These are phyloP conservation scores for Ustilago lituana DNA, from an alignment of 1,284 basidiomycete genomes.

Conservation along the genomic window DNA sequence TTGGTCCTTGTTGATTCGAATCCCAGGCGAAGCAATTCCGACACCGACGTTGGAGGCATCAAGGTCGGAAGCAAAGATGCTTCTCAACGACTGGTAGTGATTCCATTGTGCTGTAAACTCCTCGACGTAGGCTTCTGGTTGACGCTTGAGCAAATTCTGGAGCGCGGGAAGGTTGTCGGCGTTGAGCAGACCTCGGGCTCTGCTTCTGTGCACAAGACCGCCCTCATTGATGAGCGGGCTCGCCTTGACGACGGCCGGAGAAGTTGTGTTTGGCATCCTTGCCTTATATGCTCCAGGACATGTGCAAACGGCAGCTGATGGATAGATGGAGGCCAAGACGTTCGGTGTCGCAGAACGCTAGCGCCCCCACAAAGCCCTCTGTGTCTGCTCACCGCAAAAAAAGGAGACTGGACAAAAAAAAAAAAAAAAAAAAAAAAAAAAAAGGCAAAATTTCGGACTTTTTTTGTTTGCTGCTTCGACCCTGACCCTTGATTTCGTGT, in stretches of 20 bases:
- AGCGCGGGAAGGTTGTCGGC: slow-evolving; percentile 74
- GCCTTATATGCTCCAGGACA: not conserved
- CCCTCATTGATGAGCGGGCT: slow-evolving; percentile 56
- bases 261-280: slow-evolving; percentile 33
- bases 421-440: not conserved
- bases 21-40: slow-evolving; percentile 18
- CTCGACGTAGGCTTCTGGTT: slow-evolving; percentile 88
- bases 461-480: slow-evolving; percentile 6
- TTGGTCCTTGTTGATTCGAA: slow-evolving; percentile 57
- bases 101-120: slow-evolving; percentile 99
- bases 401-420: not conserved
- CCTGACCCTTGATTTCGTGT: slow-evolving; percentile 14
- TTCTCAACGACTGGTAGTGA: slow-evolving; percentile 86
- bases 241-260: slow-evolving; percentile 41
- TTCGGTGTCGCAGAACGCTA: not conserved
- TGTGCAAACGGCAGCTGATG: not conserved
- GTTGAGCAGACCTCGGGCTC: slow-evolving; percentile 64
- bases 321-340: slow-evolving; percentile 7
- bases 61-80: slow-evolving; percentile 75
- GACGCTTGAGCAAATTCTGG: slow-evolving; percentile 93
- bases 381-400: slow-evolving; percentile 1
- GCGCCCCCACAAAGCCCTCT: slow-evolving; percentile 1
- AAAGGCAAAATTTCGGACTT: slow-evolving; percentile 18
- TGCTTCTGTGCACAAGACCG: slow-evolving; percentile 58
- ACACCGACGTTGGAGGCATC: slow-evolving; percentile 23